Evolutionary conservation across 148 eudicot species (phyloP), one percentile per base, ranked within the genome.

Genomic region (Arctostaphylos glauca): DNA sequence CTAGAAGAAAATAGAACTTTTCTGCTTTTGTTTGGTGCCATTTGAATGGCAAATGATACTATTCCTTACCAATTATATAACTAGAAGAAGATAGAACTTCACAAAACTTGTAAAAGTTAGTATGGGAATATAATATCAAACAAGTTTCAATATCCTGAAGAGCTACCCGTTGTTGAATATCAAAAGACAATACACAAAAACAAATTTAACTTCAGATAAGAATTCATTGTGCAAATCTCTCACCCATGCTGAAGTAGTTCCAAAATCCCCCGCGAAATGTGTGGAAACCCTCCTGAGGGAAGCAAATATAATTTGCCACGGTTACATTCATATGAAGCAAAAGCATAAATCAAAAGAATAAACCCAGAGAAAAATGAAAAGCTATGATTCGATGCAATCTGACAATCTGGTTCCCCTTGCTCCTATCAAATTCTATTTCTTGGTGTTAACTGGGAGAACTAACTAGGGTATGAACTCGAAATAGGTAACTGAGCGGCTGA

Each of bases 171-270:
- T 41, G 25, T 76, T 10, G 16, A 49, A 25, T 19, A 76, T 44
- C 10, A n/a, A 47, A 58, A 44, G 13, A 49, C 1, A 67, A 54
- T n/a, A 53, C 38, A n/a, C 2, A 14, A 10, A 55, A 81, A 16
- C 13, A 52, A 41, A 18, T 31, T 31, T 60, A 43, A 41, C 43
- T 78, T 53, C 14, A 55, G 46, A 66, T 19, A 50, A 25, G 13
- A 49, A 76, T 3, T 76, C 31, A 43, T 2, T 15, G 49, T 5
- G 55, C 54, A 43, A 77, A 86, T 66, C 62, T 12, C 84, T 86
- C 82, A 88, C 90, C 90, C 84, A 88, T 84, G 86, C 90, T 88
- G 79, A 88, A 88, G 84, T 88, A 88, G 82, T 88, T 88, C 90
- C 90, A 88, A 83, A 88, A 88, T 64, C 90, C 90, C 52, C 90